phyloP scores from a whole-genome alignment of 2,329 filamentous ascomycete species.

The Penicillium sp. region DNA sequence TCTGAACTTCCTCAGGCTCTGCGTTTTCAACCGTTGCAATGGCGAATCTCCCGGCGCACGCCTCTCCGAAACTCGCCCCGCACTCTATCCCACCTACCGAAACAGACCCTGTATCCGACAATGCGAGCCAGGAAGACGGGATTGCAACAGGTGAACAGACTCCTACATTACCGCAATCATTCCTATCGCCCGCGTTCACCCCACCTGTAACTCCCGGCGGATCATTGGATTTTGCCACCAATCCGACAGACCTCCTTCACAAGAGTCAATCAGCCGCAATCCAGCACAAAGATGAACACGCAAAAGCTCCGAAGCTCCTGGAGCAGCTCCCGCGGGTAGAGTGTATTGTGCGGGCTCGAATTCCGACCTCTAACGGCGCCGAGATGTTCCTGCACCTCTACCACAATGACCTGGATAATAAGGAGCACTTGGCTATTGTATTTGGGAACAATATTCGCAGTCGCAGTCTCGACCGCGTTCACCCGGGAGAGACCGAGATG shows the following conservation, averaged over 20 bases:
- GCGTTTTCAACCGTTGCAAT: slow-evolving; percentile 36
- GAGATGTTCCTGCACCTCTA: slow-evolving; percentile 98
- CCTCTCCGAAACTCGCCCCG: slow-evolving; percentile 50
- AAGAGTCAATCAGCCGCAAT: slow-evolving; percentile 29
- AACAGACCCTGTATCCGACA: slow-evolving; percentile 16
- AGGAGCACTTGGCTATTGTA: slow-evolving; percentile 95
- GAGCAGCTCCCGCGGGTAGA: slow-evolving; percentile 77
- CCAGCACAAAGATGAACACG: slow-evolving; percentile 27
- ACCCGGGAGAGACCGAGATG: slow-evolving; percentile 50
- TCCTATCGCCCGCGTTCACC: slow-evolving; percentile 54
- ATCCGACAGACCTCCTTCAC: slow-evolving; percentile 31
- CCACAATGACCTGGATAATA: slow-evolving; percentile 86
- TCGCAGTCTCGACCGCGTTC: slow-evolving; percentile 55
- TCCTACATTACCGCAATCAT: slow-evolving; percentile 50
- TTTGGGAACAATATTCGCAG: slow-evolving; percentile 82
- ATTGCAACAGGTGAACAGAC: slow-evolving; percentile 35
- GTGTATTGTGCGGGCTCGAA: slow-evolving; percentile 90
- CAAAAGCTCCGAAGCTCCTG: slow-evolving; percentile 69
- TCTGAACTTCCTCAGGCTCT: not conserved
- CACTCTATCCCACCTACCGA: slow-evolving; percentile 23
- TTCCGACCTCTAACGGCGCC: slow-evolving; percentile 84
- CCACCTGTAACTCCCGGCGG: slow-evolving; percentile 47
- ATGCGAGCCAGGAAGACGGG: slow-evolving; percentile 20
- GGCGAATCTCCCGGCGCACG: slow-evolving; percentile 56
- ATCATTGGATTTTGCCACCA: slow-evolving; percentile 25